These are phyloP conservation scores for Letharia lupina DNA, from an alignment of 495 filamentous ascomycete genomes.

Conservation along the genomic window DNA sequence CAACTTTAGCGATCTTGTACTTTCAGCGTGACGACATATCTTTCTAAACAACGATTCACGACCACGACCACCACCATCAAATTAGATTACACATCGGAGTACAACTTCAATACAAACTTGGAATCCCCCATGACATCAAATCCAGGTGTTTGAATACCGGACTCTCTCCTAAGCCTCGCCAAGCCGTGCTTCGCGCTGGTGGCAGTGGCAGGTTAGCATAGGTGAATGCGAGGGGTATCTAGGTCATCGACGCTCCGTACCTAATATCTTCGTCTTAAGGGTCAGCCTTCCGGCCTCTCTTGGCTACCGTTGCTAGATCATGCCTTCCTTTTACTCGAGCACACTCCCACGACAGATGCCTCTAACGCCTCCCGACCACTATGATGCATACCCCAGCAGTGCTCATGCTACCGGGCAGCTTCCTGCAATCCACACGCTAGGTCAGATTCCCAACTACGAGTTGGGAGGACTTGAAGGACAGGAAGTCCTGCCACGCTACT, in stretches of 20 bases:
- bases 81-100: neutral
- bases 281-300: conserved; percentile 1
- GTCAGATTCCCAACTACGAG: conserved; percentile 4
- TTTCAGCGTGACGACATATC: conserved; percentile 22
- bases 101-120: neutral
- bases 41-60: conserved; percentile 10
- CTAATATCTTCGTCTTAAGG: neutral
- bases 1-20: conserved; percentile 17
- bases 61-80: neutral
- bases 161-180: neutral
- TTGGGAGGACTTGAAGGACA: conserved; percentile 7
- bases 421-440: conserved; percentile 7
- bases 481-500: conserved; percentile 9
- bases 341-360: conserved; percentile 20
- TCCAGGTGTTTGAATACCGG: neutral
- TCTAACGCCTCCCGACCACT: conserved; percentile 23
- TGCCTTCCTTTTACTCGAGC: conserved; percentile 23
- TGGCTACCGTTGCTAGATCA: conserved; percentile 9
- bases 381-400: conserved; percentile 15
- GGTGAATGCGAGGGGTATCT: conserved; percentile 7
- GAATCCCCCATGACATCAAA: conserved; percentile 9
- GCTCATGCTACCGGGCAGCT: conserved; percentile 9
- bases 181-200: conserved; percentile 1
- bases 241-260: neutral
- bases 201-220: conserved; percentile 6